Base-by-base conservation (phyloP, 441 rosid genomes). In the Pelargonium myrrhifolium region DNA sequence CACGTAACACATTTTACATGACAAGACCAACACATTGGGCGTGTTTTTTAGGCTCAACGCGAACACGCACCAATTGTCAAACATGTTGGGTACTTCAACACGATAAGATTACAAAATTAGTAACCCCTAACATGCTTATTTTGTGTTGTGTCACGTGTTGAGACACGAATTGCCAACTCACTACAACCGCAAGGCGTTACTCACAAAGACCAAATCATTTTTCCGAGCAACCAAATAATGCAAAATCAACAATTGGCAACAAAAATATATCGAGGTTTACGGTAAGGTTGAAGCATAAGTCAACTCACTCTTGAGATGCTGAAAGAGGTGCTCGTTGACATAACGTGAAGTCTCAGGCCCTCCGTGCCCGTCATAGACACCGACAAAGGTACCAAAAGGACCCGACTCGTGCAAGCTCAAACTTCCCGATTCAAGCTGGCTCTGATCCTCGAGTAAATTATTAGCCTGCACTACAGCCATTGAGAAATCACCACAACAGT, bases 401-500 rank as follows among this genome's bases (percentile, higher is more conserved):
- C 90, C 96, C 7, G 84, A 85, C 61, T 84, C 87, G 3, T 75
- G 80, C 35, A 76, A 61, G 74, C 89, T 84, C 81, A 93, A 82
- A 68, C 80, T 74, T 68, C 95, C 97, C 4, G 97, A 93, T 84
- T 91, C 99, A 51, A 93, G 65, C 86, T 93, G 99, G 79, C 97
- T 87, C 76, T 93, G 99, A 79, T 93, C 99, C 87, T 93, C 99
- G 3, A 91, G 96, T 68, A 93, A 85, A 82, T 80, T 89, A 70
- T 90, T 93, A 75, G 97, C 99, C 82, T 93, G 99, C 53, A 93
- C 92, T 22, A 93, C 99, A 4, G 99, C 97, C 99, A 93, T 93
- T 0, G 99, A 93, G 79, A 91, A 93, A 68, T 93, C 97, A 72
- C 99, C 99, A 77, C 28, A 82, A 10, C 80, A 70, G 78, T 93